Base-by-base conservation (phyloP, 1,284 basidiomycete species). In the Papiliotrema nemorosa region DNA sequence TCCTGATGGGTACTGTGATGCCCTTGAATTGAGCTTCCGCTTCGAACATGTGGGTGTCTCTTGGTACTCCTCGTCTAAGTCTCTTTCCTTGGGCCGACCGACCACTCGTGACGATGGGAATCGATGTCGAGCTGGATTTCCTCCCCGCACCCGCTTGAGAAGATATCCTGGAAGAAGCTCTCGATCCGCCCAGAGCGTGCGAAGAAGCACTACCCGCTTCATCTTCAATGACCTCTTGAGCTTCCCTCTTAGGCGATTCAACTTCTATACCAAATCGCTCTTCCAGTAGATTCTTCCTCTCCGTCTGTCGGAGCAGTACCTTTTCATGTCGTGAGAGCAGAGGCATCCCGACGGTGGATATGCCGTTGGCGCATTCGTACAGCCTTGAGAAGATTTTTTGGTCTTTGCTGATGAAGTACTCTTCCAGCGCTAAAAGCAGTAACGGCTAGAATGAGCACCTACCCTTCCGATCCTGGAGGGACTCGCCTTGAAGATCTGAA, bases 401-500 rank as follows among this genome's bases (percentile, higher is more conserved):
- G 0, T 89, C 89, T 0, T 92, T 90, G 53, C 86, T 81, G 34
- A 81, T 78, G 72, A 96, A 92, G 77, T 97, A 98, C 74, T 97
- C 90, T 69, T 97, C 92, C 29, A 99, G 80, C 1, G 94, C 94
- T 64, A 97, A 85, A 0, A 97, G 78, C 3, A 98, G 81, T 31
- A 96, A 84, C 5, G 94, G 93, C 90, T 93, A 20, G 1, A 25
- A 29, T 33, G 5, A 50, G 50, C 29, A 37, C 22, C 18, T 29
- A 6, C 6, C 20, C 1, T 33, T 33, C 18, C 27, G 20, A 16
- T 31, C 47, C 36, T 24, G 14, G 20, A 22, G 24, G 9, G 27
- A 70, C 78, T 58, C 53, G 87, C 90, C 81, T 97, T 97, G 83
- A 96, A 98, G 64, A 97, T 90, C 63, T 97, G 90, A 53, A 99